phyloP scores from a whole-genome alignment of 2,329 filamentous ascomycete species.

The Pyricularia sp. region DNA sequence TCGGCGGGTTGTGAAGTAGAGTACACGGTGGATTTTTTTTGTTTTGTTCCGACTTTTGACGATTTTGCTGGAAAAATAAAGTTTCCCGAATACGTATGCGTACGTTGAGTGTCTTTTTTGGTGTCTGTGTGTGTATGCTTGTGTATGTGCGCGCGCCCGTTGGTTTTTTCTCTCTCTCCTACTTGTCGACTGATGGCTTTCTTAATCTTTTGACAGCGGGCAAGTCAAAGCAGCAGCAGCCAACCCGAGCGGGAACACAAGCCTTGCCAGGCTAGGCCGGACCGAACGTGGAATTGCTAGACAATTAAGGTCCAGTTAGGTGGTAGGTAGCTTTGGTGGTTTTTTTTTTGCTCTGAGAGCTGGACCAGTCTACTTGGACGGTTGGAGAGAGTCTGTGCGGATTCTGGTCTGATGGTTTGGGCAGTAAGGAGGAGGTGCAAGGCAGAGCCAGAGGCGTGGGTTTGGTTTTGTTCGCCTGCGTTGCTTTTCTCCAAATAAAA shows the following conservation, averaged over 20 bases:
- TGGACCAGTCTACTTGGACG: not conserved
- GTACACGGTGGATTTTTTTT: not conserved
- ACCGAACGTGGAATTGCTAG: not conserved
- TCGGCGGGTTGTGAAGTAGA: not conserved
- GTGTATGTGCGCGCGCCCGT: not conserved
- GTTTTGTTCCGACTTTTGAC: not conserved
- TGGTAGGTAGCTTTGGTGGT: not conserved
- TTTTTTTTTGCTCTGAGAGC: not conserved
- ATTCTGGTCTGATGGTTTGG: not conserved
- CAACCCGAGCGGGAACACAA: not conserved
- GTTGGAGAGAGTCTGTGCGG: not conserved
- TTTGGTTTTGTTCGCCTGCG: not conserved
- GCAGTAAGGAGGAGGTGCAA: not conserved
- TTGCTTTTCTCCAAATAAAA: not conserved
- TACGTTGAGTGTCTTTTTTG: not conserved
- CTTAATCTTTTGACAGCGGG: not conserved
- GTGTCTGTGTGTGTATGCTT: not conserved
- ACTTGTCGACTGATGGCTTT: not conserved
- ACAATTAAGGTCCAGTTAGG: not conserved
- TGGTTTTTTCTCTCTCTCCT: not conserved
- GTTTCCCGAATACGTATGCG: not conserved
- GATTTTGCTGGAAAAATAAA: not conserved
- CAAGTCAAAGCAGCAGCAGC: not conserved
- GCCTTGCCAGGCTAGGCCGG: not conserved
- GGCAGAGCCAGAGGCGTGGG: not conserved